Conservation (phyloP, 208 protist genomes). For the Phytomonas sp. region DNA sequence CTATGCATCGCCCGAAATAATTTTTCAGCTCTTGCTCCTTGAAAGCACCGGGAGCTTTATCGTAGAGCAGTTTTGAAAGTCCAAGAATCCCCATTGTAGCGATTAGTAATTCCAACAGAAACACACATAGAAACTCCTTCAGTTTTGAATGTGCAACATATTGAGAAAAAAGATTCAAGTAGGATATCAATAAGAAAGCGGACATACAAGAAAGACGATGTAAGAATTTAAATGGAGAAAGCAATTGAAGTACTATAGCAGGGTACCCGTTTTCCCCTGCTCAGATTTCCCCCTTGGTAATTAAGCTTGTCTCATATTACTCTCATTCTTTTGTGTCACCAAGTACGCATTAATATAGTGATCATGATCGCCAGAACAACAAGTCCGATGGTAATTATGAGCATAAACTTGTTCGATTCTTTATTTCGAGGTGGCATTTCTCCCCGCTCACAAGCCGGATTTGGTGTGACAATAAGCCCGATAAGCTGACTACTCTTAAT, state of each 20-base stretch:
- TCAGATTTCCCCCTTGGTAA: neutral
- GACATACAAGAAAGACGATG: neutral
- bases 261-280: neutral
- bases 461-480: neutral
- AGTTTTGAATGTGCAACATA: neutral
- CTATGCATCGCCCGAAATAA: slow-evolving; percentile 97
- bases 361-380: neutral
- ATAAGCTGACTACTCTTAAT: slow-evolving; percentile 17
- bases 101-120: neutral
- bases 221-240: neutral
- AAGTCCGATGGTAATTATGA: neutral
- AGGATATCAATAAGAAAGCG: neutral
- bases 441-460: neutral
- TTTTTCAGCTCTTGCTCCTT: slow-evolving; percentile 93
- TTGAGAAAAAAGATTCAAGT: neutral
- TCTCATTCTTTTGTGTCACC: neutral
- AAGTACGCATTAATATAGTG: neutral
- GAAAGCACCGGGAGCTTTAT: slow-evolving; percentile 87
- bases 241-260: neutral
- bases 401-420: neutral
- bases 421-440: neutral
- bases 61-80: slow-evolving; percentile 93
- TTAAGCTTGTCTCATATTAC: neutral
- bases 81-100: slow-evolving; percentile 95
- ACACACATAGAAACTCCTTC: neutral